A percentile compares a stretch with the other conserved stretches of the same genome.
Evolutionary conservation across 2,329 filamentous ascomycete species (phyloP).

Genomic region (Chaetomiaceae sp.): DNA sequence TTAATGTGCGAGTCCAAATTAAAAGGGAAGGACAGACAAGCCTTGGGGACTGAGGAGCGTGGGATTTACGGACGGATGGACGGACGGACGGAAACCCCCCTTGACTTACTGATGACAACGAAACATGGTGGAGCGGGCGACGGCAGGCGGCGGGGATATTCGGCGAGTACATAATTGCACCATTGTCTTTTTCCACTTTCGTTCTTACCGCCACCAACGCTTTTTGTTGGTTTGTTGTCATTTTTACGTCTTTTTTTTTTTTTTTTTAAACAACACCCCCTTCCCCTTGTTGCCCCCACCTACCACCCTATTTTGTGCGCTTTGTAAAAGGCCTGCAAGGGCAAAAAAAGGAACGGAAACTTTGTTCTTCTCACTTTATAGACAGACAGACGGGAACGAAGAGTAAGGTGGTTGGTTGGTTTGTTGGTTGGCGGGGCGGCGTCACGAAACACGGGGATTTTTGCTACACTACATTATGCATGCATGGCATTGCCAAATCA

Average conservation of each 20-base stretch:
- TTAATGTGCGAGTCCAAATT: conserved; percentile 5
- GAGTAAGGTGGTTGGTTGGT: background rate
- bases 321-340: background rate
- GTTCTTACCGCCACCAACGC: background rate
- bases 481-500: background rate
- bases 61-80: background rate
- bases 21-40: background rate
- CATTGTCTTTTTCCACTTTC: background rate
- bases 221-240: background rate
- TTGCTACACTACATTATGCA: background rate
- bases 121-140: background rate
- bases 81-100: background rate
- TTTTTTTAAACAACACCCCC: background rate
- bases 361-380: background rate
- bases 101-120: conserved; percentile 4
- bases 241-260: background rate
- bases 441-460: background rate
- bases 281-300: background rate
- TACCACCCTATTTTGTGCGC: background rate
- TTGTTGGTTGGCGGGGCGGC: too few relatives aligned
- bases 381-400: background rate
- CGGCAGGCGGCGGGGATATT: background rate
- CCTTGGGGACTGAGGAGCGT: background rate
- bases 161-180: conserved; percentile 18
- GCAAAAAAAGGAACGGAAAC: background rate